Evolutionary conservation across 2,329 filamentous ascomycete species (phyloP).

Genomic region (Aureobasidium sp.): DNA sequence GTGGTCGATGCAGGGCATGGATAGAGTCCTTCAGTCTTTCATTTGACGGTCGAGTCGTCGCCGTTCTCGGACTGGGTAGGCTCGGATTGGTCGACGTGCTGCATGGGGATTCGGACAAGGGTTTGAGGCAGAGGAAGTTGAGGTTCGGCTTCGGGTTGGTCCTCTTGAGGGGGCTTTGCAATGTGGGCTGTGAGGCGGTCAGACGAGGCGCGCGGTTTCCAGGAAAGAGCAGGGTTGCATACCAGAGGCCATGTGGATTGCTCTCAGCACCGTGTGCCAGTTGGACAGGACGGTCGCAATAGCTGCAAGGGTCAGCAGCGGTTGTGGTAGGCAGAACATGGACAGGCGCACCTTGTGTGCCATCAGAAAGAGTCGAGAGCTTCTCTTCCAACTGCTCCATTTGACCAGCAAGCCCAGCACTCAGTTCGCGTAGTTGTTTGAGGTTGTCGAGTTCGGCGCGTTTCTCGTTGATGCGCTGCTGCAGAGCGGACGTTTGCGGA

Average conservation of each 20-base stretch:
- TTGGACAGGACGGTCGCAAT: slow-evolving; percentile 80
- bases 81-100: slow-evolving; percentile 45
- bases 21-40: neutral
- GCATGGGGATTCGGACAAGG: slow-evolving; percentile 75
- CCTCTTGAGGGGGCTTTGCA: slow-evolving; percentile 41
- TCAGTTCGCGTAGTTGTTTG: slow-evolving; percentile 70
- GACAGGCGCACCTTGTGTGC: slow-evolving; percentile 61
- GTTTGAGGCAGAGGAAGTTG: slow-evolving; percentile 65
- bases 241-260: slow-evolving; percentile 83
- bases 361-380: slow-evolving; percentile 67
- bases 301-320: slow-evolving; percentile 41
- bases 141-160: slow-evolving; percentile 38
- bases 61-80: slow-evolving; percentile 24
- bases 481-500: slow-evolving; percentile 62
- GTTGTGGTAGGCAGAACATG: neutral
- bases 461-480: slow-evolving; percentile 77
- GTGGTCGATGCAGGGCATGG: too few relatives aligned
- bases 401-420: slow-evolving; percentile 68
- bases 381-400: slow-evolving; percentile 79
- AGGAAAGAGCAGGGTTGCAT: slow-evolving; percentile 24
- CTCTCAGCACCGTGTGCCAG: slow-evolving; percentile 79
- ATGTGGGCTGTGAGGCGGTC: slow-evolving; percentile 55
- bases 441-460: slow-evolving; percentile 74
- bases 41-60: slow-evolving; percentile 19
- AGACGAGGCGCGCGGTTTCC: neutral